Base-by-base conservation (phyloP, 2,329 filamentous ascomycete genomes). In the Penicillium griseofulvum region DNA sequence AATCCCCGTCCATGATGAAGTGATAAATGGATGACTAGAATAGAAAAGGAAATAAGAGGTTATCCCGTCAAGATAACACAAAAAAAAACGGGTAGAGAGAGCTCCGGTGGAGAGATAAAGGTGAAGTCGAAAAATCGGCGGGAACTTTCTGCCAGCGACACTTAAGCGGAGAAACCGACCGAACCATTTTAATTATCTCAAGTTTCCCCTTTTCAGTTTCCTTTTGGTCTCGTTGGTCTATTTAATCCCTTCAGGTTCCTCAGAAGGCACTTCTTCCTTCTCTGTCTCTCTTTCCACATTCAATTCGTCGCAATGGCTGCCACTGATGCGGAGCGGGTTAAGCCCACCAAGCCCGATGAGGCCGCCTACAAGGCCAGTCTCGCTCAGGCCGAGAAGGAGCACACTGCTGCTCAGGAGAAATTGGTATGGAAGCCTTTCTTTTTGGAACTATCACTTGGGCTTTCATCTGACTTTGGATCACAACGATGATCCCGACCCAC, bases 271-370 rank as follows among this genome's bases (percentile, higher is more conserved):
- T 50, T 29, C 56, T 50, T 47, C 57, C 51, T 52, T 38, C 49
- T 52, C 56, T 37, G 54, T 52, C 56, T 57, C 54, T 57, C 49
- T 47, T 56, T 52, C 41, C 53, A 46, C 14, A 44, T 39, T 39
- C 28, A 43, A 49, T 57, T 33, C 39, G 55, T 55, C 48, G 65
- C 55, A 58, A 77, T 76, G 74, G 68, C 75, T 65, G 67, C 70
- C 60, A 61, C 67, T 65, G 68, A 69, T 62, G 64, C 65, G 56
- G 75, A 75, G 66, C 72, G 74, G 68, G 67, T 67, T 69, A 91
- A 87, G 78, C 91, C 92, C 51, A 84, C 89, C 76, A 91, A 89
- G 82, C 94, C 94, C 44, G 90, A 97, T 75, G 89, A 94, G 79
- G 88, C 87, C 63, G 80, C 82, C 65, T 99, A 87, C 81, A 91